Percentiles rank a stretch among this genome's conserved stretches.
phyloP scores from a whole-genome alignment of 2,329 filamentous ascomycete genomes.

The Pestalotiopsis sp. region DNA sequence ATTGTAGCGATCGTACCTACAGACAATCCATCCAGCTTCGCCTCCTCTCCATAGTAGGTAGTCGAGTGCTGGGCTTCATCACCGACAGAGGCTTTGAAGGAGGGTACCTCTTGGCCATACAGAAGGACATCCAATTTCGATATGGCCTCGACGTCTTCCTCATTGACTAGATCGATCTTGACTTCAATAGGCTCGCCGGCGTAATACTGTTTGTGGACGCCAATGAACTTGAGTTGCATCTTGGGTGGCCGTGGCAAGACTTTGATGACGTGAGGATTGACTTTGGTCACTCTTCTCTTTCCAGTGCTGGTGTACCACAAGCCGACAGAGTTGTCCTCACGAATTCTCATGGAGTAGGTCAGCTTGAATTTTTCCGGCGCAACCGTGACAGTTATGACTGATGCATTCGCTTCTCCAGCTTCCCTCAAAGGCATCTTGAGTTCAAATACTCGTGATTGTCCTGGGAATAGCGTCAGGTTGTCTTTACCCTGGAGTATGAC shows the following conservation, averaged over 20 bases:
- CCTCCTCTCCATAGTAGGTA: slow-evolving; percentile 41
- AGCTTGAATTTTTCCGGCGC: slow-evolving; percentile 68
- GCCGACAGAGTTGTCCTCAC: slow-evolving; percentile 41
- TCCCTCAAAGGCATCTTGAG: slow-evolving; percentile 77
- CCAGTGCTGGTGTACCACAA: slow-evolving; percentile 54
- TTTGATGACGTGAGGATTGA: slow-evolving; percentile 60
- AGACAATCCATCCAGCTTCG: slow-evolving; percentile 42
- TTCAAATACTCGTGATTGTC: slow-evolving; percentile 71
- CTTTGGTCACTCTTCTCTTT: slow-evolving; percentile 50
- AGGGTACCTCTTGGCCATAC: slow-evolving; percentile 58
- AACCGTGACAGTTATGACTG: slow-evolving; percentile 66
- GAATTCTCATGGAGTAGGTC: slow-evolving; percentile 63
- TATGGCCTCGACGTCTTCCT: slow-evolving; percentile 74
- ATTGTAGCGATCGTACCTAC: slow-evolving; percentile 52
- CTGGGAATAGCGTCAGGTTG: slow-evolving; percentile 68
- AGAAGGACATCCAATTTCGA: slow-evolving; percentile 72
- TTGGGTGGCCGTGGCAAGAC: slow-evolving; percentile 91
- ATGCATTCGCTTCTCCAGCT: slow-evolving; percentile 74
- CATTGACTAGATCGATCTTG: slow-evolving; percentile 73
- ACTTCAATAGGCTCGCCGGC: slow-evolving; percentile 77
- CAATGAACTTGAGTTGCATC: slow-evolving; percentile 72
- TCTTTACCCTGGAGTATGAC: slow-evolving; percentile 54
- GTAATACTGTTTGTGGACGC: slow-evolving; percentile 75
- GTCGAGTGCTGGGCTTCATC: slow-evolving; percentile 37
- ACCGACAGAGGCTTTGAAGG: slow-evolving; percentile 44